These are phyloP conservation scores for Ustilago vetiveriae DNA, from an alignment of 1,284 basidiomycete species.

Conservation along the genomic window DNA sequence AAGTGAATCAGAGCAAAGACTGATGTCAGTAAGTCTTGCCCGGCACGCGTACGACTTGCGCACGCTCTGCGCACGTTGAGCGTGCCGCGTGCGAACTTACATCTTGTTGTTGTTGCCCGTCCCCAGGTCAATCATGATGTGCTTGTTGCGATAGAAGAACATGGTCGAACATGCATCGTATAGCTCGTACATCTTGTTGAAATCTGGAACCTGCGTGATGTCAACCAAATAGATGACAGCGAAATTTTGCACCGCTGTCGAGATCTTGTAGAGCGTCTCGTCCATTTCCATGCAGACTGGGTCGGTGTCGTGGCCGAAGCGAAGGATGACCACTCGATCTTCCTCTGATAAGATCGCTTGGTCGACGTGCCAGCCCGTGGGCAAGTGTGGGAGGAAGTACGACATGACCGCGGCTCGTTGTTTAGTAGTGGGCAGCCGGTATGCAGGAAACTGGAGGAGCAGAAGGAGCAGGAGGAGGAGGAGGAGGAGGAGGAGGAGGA, in stretches of 20 bases:
- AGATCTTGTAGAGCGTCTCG: constrained; percentile 90
- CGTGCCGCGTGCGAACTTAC: constrained; percentile 24
- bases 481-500: no score
- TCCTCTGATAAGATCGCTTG: constrained; percentile 97
- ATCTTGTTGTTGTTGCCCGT: constrained; percentile 99
- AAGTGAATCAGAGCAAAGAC: not conserved
- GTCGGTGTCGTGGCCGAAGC: constrained; percentile 91
- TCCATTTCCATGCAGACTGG: constrained; percentile 98
- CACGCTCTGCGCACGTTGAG: no score
- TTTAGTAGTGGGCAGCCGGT: not conserved
- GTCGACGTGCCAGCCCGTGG: constrained; percentile 71
- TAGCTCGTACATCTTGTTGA: constrained; percentile 80
- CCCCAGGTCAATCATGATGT: constrained; percentile 99
- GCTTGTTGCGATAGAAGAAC: constrained; percentile 79
- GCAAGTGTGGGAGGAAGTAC: constrained; percentile 85
- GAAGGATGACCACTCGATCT: constrained; percentile 90
- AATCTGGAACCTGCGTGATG: constrained; percentile 97
- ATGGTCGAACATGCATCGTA: constrained; percentile 56
- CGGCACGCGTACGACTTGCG: no score
- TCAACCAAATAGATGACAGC: constrained; percentile 95
- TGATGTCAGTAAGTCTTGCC: not conserved
- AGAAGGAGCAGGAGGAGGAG: no score
- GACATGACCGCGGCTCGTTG: constrained; percentile 61
- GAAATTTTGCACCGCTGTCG: constrained; percentile 97
- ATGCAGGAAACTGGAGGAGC: no score